Base-by-base conservation (phyloP, 768 basidiomycete genomes). In the Erythrobasidium yunnanense region DNA sequence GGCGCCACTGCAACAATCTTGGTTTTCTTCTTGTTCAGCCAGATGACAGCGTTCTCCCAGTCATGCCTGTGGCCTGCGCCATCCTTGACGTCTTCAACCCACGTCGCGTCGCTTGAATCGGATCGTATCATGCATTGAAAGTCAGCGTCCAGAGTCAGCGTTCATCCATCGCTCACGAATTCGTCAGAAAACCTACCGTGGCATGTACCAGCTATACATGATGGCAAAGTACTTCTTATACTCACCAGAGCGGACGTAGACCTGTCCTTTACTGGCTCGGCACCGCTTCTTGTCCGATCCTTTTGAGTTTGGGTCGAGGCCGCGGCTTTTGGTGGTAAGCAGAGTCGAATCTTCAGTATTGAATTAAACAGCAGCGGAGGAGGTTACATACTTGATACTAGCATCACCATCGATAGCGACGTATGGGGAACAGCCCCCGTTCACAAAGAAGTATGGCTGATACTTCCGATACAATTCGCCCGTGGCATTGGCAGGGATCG, bases 211-310 rank as follows among this genome's bases (percentile, higher is more conserved):
- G 11, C 13, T 8, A 30, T 52, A 52, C 50, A 52, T 52, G 50
- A 52, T 52, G 29, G 50, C 50, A 23, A 52, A 52, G 29, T 8
- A 52, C 27, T 52, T 52, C 50, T 52, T 52, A 23, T 52, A 52
- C 29, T 52, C 8, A 23, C 20, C 29, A 23, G 50, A 20, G 8
- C 50, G 7, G 20, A 30, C 50, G 50, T 52, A 52, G 18, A 52
- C 50, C 29, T 52, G 50, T 11, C 50, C 50, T 23, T 52, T 30
- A 52, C 13, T 13, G 11, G 13, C 8, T 8, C 20, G 20, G 29
- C 50, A 52, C 11, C 13, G 13, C 13, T 23, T 30, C 20, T 30
- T 30, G 29, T 52, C 50, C 11, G 11, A 11, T 52, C 8, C 29
- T 11, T 52, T 25, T 8, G 13, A 11, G 50, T 52, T 25, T 13